A percentile compares a stretch with the other conserved stretches of the same genome.
These are phyloP conservation scores for Vanderwaltozyma tropicalis DNA, from an alignment of 805 yeast species.

Conservation along the genomic window DNA sequence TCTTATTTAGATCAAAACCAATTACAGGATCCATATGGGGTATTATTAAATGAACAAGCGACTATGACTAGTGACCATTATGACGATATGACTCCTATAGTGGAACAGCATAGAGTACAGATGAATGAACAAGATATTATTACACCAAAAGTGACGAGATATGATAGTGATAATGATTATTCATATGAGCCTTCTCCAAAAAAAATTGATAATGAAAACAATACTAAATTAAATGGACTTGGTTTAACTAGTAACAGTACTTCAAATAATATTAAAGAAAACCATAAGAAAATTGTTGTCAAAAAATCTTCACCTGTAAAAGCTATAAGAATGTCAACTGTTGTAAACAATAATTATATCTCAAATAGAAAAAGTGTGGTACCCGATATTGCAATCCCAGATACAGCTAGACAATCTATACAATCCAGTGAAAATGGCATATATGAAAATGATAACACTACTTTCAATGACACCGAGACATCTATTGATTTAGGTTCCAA, in stretches of 20 bases:
- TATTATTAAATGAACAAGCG: neutral
- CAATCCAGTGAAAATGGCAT: neutral
- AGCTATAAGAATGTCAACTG: constrained; percentile 14
- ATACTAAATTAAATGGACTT: neutral
- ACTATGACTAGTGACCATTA: neutral
- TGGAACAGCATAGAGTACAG: neutral
- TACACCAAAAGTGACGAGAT: neutral
- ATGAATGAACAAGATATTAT: neutral
- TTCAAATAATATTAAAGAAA: neutral
- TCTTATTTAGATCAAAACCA: too few relatives aligned
- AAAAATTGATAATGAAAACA: neutral
- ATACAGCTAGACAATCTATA: too few relatives aligned
- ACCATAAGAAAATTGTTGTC: too few relatives aligned
- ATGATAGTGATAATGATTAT: too few relatives aligned
- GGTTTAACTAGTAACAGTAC: neutral
- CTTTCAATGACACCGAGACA: too few relatives aligned
- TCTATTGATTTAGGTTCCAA: too few relatives aligned
- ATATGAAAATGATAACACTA: neutral
- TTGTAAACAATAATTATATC: neutral
- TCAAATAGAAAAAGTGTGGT: neutral
- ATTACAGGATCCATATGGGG: too few relatives aligned
- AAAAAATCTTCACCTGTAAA: constrained; percentile 9
- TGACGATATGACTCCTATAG: neutral
- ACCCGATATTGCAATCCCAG: neutral
- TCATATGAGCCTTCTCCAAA: too few relatives aligned